Evolutionary conservation across 257 asterid genomes (phyloP), one percentile per base, ranked within the genome.

Genomic region (Ophiorrhiza pumila): DNA sequence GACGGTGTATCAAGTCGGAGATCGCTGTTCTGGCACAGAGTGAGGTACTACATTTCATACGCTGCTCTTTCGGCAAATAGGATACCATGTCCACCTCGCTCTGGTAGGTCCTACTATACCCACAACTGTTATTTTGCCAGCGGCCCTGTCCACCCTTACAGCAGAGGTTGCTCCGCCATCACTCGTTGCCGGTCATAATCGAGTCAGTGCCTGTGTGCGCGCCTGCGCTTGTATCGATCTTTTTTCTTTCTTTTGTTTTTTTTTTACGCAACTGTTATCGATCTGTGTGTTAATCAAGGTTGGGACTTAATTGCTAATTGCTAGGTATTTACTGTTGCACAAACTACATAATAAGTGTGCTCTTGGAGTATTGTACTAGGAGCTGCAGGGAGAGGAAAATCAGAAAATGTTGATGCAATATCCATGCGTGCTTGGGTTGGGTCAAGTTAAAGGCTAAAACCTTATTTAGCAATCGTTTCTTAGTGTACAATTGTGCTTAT

Each of bases 21-120:
- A n/a, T 88, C 93, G 2, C 81, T 91, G 52, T 76, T 85, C 39
- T 91, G 97, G 97, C 85, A 78, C 60, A 75, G 70, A 65, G 59
- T 37, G 57, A 76, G 73, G 80, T 82, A 79, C 84, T 89, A 91
- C 87, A 91, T 91, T 59, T 91, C 97, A 4, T 91, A 91, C 68
- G 96, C 90, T 10, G 96, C 96, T 10, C 80, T 91, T 29, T 74
- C 87, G 47, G 95, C 96, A 18, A 83, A 91, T 77, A 79, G 96
- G 63, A 72, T 91, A 41, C 96, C 95, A 8, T 91, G 95, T 69
- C 95, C 96, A 15, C 92, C 97, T 39, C 89, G 93, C 32, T 91
- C 97, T 3, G 97, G 97, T 18, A 86, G 96, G 78, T 91, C 97
- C 12, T 91, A 91, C 68, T 89, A 91, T 58, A 91, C 97, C 10